A percentile compares a stretch with the other conserved stretches of the same genome.
Evolutionary conservation across 1,284 basidiomycete genomes (phyloP).

Genomic region (Ustilago curta): DNA sequence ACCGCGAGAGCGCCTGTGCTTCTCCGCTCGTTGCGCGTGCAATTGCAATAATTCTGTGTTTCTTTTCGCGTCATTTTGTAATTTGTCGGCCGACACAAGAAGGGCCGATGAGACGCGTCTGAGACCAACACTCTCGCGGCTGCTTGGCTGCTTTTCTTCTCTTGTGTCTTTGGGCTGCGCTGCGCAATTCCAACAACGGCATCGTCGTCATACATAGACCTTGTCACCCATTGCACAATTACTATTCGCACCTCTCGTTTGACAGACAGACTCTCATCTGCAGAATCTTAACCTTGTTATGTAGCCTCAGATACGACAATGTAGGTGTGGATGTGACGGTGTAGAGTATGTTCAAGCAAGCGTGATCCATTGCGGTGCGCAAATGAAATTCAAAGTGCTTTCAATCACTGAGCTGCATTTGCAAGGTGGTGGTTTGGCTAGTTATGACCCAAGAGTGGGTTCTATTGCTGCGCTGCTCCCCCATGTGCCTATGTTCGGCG

Average conservation of each 20-base stretch:
- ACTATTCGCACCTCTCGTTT: too few species aligned
- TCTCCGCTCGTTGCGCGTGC: too few species aligned
- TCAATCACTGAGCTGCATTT: too few species aligned
- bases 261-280: background rate
- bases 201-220: slow-evolving; percentile 12
- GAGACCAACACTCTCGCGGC: slow-evolving; percentile 10
- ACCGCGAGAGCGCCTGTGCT: too few species aligned
- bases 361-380: slow-evolving; percentile 7
- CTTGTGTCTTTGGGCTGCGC: too few species aligned
- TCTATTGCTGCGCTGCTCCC: background rate
- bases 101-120: background rate
- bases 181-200: background rate
- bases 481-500: background rate
- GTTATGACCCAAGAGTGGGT: background rate
- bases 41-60: background rate
- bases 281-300: background rate
- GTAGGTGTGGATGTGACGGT: slow-evolving; percentile 7
- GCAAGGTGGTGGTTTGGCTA: too few species aligned
- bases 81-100: slow-evolving; percentile 24
- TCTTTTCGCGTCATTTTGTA: slow-evolving; percentile 12
- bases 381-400: slow-evolving; percentile 27
- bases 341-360: background rate
- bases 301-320: background rate
- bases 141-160: too few species aligned
- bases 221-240: too few species aligned